Evolutionary conservation across 2,329 filamentous ascomycete species (phyloP).

Genomic region (Penicillium sp.): DNA sequence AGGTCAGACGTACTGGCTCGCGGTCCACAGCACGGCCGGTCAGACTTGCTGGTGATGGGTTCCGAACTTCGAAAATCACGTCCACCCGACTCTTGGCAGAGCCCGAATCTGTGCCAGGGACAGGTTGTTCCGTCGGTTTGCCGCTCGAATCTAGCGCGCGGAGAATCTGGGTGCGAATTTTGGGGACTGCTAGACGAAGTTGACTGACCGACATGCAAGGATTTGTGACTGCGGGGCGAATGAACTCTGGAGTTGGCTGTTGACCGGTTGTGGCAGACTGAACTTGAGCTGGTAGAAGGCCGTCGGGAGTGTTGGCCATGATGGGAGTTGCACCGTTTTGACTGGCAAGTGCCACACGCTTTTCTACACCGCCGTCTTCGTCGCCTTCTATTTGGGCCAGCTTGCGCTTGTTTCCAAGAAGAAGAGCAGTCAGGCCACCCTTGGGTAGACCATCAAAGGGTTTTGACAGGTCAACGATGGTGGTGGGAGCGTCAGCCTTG

Average conservation of each 20-base stretch:
- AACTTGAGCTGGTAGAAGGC: constrained; percentile 70
- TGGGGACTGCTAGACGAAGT: constrained; percentile 80
- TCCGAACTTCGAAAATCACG: constrained; percentile 81
- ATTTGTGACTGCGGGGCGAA: constrained; percentile 83
- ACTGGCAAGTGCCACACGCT: constrained; percentile 57
- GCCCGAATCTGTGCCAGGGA: constrained; percentile 34
- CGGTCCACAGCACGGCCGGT: constrained; percentile 62
- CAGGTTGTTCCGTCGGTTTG: constrained; percentile 43
- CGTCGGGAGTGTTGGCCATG: constrained; percentile 71
- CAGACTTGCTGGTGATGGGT: constrained; percentile 62
- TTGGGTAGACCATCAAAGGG: constrained; percentile 90
- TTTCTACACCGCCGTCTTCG: constrained; percentile 63
- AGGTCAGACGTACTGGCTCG: constrained; percentile 80
- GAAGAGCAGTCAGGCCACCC: constrained; percentile 78
- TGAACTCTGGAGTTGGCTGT: constrained; percentile 72
- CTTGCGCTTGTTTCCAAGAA: constrained; percentile 92
- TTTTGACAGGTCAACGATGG: constrained; percentile 84
- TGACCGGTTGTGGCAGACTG: constrained; percentile 59
- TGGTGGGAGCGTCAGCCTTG: constrained; percentile 72
- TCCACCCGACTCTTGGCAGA: constrained; percentile 58
- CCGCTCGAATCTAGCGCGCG: constrained; percentile 66
- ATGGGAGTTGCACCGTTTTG: constrained; percentile 70
- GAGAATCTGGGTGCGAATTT: constrained; percentile 76
- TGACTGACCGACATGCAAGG: constrained; percentile 79
- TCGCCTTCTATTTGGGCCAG: constrained; percentile 70